Evolutionary conservation across 2,329 filamentous ascomycete species (phyloP), one percentile per base, ranked within the genome.

Genomic region (Hypoxylon sp.): DNA sequence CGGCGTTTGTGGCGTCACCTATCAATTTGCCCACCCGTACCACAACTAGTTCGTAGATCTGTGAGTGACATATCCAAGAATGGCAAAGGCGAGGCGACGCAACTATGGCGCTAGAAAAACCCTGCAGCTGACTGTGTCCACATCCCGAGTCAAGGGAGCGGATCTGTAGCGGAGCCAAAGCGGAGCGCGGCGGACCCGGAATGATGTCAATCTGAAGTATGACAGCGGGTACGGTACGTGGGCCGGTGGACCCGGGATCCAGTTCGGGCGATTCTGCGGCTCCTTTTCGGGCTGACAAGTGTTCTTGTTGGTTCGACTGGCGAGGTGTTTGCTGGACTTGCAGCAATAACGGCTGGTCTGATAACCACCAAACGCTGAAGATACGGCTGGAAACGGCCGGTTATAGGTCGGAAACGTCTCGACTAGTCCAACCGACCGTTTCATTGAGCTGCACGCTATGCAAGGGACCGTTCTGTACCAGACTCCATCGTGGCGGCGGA

Each of bases 151-250:
- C 55, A 65, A 56, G 66, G 17, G 64, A 44, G 30, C 58, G 46
- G 54, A 64, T 60, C 56, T 54, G 27, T 27, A 54, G 65, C 65
- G 61, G 64, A 69, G 57, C 58, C 48, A 71, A 57, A 69, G 69
- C 69, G 71, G 71, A 70, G 63, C 67, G 51, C 58, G 31, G 66
- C 72, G 70, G 72, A 72, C 20, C 61, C 67, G 70, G 60, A 62
- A 72, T 73, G 72, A 73, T 72, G 70, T 73, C 72, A 73, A 54
- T 20, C 31, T 59, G 25, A 57, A 51, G 64, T 46, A 58, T 67
- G 57, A 67, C 67, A 66, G 69, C 71, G 67, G 71, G 53, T 64
- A 69, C 54, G 57, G 65, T 62, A 42, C 40, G 69, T 59, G 48
- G 56, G 35, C 57, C 44, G 37, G 71, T 73, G 71, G 69, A 37